A percentile compares a stretch with the other conserved stretches of the same genome.
Conservation (phyloP, 352 stramenopile species). For the Pythium sukuiense region DNA sequence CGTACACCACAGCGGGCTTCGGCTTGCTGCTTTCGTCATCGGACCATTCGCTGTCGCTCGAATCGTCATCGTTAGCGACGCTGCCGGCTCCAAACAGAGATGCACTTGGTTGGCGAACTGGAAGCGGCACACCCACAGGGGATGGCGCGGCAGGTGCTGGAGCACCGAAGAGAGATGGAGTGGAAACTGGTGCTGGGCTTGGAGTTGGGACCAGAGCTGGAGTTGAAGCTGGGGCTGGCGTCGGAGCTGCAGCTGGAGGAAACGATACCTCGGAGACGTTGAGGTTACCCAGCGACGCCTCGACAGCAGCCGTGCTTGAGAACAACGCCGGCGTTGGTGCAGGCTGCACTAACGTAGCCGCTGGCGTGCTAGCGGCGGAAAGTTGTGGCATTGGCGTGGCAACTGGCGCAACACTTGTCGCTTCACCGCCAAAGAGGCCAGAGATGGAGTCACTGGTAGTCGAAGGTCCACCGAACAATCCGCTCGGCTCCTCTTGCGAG, state of each 20-base stretch:
- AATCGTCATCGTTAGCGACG: conserved; percentile 14
- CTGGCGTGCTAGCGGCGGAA: not conserved
- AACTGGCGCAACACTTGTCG: not conserved
- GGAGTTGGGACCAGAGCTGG: not conserved
- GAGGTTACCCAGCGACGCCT: conserved; percentile 11
- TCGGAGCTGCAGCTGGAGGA: conserved; percentile 4
- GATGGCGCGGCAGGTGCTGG: not conserved
- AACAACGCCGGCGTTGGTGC: conserved; percentile 11
- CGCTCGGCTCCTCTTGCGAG: not conserved
- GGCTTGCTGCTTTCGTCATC: conserved; percentile 26
- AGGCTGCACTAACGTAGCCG: conserved; percentile 10
- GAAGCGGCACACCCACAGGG: not conserved
- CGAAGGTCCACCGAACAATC: conserved; percentile 17
- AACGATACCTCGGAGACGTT: conserved; percentile 16
- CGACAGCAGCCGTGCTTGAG: conserved; percentile 3
- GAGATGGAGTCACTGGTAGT: conserved; percentile 4
- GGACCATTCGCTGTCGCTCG: conserved; percentile 30
- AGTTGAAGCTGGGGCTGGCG: conserved; percentile 5
- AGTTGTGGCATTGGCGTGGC: not conserved
- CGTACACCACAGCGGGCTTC: conserved; percentile 1
- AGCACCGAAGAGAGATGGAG: conserved; percentile 17
- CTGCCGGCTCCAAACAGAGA: conserved; percentile 25
- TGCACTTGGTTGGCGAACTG: not conserved
- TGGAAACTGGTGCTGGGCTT: conserved; percentile 18
- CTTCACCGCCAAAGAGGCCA: conserved; percentile 9